phyloP scores from a whole-genome alignment of 2,329 filamentous ascomycete species.

The Pyrenophora tritici-repentis region DNA sequence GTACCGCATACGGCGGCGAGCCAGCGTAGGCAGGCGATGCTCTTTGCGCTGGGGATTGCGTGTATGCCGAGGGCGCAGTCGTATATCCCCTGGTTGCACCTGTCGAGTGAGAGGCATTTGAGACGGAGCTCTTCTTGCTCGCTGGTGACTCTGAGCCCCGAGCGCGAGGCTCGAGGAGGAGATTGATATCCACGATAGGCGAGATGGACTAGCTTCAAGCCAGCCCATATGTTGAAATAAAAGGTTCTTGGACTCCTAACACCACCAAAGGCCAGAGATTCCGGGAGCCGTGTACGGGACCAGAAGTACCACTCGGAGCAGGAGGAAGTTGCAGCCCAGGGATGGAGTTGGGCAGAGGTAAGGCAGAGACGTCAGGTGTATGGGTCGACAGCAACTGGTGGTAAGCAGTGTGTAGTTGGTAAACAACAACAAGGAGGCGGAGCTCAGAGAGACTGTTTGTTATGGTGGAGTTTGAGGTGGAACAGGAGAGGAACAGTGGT shows the following conservation, averaged over 20 bases:
- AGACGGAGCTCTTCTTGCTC: constrained; percentile 52
- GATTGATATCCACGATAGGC: constrained; percentile 93
- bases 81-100: constrained; percentile 49
- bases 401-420: constrained; percentile 26
- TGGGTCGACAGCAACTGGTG: constrained; percentile 14
- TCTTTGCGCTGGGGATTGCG: constrained; percentile 42
- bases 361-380: constrained; percentile 31
- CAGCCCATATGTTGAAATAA: constrained; percentile 48
- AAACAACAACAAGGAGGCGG: constrained; percentile 28
- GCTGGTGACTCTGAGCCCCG: constrained; percentile 71
- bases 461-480: constrained; percentile 28
- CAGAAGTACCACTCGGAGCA: constrained; percentile 16
- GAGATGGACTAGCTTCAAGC: constrained; percentile 52
- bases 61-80: constrained; percentile 44
- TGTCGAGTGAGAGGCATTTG: constrained; percentile 46
- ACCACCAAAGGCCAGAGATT: constrained; percentile 16
- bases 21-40: constrained; percentile 40
- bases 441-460: constrained; percentile 16
- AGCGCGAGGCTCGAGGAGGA: constrained; percentile 76
- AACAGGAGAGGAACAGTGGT: constrained; percentile 31
- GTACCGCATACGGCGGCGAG: constrained; percentile 38
- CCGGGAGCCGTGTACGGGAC: constrained; percentile 2
- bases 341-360: constrained; percentile 33
- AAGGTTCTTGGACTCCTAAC: constrained; percentile 20
- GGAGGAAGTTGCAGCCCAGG: constrained; percentile 22